phyloP scores from a whole-genome alignment of 179 eudicot species.

The Vitellaria paradoxa region DNA sequence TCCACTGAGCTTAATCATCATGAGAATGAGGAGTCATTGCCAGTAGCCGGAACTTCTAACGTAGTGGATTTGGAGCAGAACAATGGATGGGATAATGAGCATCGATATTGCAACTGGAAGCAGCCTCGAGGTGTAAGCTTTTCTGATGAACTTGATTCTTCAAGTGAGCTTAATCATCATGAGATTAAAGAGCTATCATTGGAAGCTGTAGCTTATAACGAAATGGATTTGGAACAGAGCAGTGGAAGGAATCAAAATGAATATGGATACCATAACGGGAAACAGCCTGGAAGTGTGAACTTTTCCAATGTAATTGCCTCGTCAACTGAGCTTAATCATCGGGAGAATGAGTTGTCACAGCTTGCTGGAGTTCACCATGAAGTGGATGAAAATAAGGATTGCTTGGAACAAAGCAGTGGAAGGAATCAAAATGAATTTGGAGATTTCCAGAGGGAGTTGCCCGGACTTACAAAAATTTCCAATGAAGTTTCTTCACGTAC shows the following conservation, averaged over 20 bases:
- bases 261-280: not conserved
- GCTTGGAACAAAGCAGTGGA: constrained; percentile 2
- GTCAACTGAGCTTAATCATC: no score
- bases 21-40: constrained; percentile 17
- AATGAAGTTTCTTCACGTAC: constrained; percentile 14
- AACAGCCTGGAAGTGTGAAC: no score
- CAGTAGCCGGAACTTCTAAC: constrained; percentile 16
- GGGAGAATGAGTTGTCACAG: no score
- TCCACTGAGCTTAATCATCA: constrained; percentile 23
- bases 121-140: constrained; percentile 10
- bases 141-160: constrained; percentile 11
- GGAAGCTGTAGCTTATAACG: not conserved
- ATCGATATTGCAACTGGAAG: constrained; percentile 21
- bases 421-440: constrained; percentile 5
- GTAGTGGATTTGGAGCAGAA: constrained; percentile 8
- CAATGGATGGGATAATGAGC: not conserved
- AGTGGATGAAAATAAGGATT: no score
- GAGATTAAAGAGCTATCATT: constrained; percentile 17
- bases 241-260: constrained; percentile 14
- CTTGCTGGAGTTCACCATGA: no score
- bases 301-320: no score
- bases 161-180: constrained; percentile 14
- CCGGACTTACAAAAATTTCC: not conserved
- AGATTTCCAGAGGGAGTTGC: constrained; percentile 16
- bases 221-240: not conserved